Percentiles rank a stretch among this genome's conserved stretches.
phyloP scores from a whole-genome alignment of 306 rosid genomes.

The Cercis canadensis region DNA sequence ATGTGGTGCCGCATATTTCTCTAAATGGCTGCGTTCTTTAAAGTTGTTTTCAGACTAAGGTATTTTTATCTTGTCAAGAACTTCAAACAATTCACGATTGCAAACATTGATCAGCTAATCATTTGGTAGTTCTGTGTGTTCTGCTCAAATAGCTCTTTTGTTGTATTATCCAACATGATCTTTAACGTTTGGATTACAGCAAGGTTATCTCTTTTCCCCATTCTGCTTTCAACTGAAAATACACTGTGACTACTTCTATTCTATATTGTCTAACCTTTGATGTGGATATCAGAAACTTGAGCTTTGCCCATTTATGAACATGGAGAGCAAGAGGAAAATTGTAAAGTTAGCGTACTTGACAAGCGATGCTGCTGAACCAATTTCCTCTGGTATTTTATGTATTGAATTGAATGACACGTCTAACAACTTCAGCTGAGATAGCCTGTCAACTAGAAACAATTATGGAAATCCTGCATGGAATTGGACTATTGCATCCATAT shows the following conservation, averaged over 20 bases:
- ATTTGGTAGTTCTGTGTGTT: background rate
- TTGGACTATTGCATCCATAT: background rate
- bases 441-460: constrained; percentile 52
- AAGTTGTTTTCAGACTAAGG: no score
- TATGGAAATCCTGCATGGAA: background rate
- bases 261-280: background rate
- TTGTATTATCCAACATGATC: constrained; percentile 18
- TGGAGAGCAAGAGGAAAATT: background rate
- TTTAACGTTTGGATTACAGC: constrained; percentile 5
- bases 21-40: no score
- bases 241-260: constrained; percentile 4
- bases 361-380: constrained; percentile 78
- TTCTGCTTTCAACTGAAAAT: background rate
- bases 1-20: no score
- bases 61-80: no score
- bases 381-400: constrained; percentile 65
- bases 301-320: constrained; percentile 11
- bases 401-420: constrained; percentile 80
- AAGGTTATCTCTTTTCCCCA: background rate
- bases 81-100: background rate
- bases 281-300: background rate
- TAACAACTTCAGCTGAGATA: constrained; percentile 68
- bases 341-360: constrained; percentile 66
- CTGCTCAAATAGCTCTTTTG: background rate
- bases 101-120: background rate